These are phyloP conservation scores for Chrysoporthe deuterocubensis DNA, from an alignment of 2,329 filamentous ascomycete species.

Conservation along the genomic window DNA sequence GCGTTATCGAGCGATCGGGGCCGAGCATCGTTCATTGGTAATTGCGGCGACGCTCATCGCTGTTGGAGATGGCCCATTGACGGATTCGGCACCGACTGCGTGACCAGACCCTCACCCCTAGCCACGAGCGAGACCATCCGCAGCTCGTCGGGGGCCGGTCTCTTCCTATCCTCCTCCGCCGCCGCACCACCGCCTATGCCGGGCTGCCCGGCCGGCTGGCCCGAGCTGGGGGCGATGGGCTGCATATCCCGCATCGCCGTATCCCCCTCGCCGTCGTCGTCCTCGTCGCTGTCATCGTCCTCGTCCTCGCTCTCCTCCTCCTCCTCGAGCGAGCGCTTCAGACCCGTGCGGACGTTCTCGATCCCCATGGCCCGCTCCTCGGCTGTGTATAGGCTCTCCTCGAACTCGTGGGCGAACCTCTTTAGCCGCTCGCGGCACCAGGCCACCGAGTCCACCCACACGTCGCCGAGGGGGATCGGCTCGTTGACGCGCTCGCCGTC, in stretches of 20 bases:
- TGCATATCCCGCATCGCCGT: constrained; percentile 36
- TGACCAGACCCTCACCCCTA: background rate
- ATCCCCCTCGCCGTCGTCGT: constrained; percentile 53
- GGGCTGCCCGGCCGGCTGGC: constrained; percentile 16
- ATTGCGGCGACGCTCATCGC: background rate
- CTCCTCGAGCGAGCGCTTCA: constrained; percentile 60
- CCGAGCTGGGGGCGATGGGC: constrained; percentile 10
- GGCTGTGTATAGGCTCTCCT: constrained; percentile 70
- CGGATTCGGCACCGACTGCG: background rate
- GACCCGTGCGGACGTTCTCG: constrained; percentile 73
- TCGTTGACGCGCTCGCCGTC: constrained; percentile 43
- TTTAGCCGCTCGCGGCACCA: constrained; percentile 39
- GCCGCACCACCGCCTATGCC: constrained; percentile 9
- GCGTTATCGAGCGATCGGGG: background rate
- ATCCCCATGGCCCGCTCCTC: constrained; percentile 70
- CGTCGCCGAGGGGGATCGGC: constrained; percentile 40
- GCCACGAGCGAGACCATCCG: background rate
- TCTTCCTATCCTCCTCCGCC: constrained; percentile 1
- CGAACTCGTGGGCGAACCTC: constrained; percentile 50
- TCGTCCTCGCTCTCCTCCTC: constrained; percentile 63
- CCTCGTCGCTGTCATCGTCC: constrained; percentile 58
- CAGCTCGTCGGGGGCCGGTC: background rate
- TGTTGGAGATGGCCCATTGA: background rate
- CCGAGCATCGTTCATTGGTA: background rate
- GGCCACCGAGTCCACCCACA: constrained; percentile 43